These are phyloP conservation scores for Fusarium sp. DNA, from an alignment of 2,329 filamentous ascomycete genomes.

Conservation along the genomic window DNA sequence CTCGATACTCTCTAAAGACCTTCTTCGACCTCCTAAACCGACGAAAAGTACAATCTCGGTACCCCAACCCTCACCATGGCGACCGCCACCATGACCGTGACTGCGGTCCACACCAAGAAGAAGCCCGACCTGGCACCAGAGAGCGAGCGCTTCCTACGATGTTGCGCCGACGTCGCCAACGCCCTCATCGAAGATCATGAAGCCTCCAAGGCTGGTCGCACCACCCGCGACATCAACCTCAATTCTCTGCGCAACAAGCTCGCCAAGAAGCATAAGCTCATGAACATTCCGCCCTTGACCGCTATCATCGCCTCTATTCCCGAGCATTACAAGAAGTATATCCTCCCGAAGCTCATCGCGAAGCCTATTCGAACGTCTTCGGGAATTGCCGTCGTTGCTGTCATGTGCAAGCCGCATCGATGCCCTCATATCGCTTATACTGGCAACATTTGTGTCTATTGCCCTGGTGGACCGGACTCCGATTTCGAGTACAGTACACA, in stretches of 20 bases:
- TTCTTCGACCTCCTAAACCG: too few species aligned
- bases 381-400: constrained; percentile 96
- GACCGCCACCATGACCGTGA: constrained; percentile 73
- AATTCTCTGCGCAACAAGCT: constrained; percentile 89
- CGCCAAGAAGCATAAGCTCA: constrained; percentile 91
- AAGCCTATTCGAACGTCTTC: constrained; percentile 97
- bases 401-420: constrained; percentile 99
- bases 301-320: constrained; percentile 98
- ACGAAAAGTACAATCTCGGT: background rate
- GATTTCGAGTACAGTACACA: constrained; percentile 99
- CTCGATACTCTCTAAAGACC: background rate
- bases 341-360: constrained; percentile 93
- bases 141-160: constrained; percentile 93
- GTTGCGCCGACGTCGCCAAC: constrained; percentile 95
- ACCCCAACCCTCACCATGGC: constrained; percentile 47
- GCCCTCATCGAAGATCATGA: constrained; percentile 96
- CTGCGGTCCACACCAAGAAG: constrained; percentile 73
- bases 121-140: constrained; percentile 87
- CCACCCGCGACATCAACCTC: constrained; percentile 89
- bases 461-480: constrained; percentile 95
- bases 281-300: constrained; percentile 89
- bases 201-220: constrained; percentile 77
- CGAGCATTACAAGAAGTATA: constrained; percentile 99
- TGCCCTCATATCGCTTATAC: constrained; percentile 99
- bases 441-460: constrained; percentile 99